Percentiles rank a stretch among this genome's conserved stretches.
phyloP scores from a whole-genome alignment of 805 yeast genomes.

The Wickerhamiella kazuoi region DNA sequence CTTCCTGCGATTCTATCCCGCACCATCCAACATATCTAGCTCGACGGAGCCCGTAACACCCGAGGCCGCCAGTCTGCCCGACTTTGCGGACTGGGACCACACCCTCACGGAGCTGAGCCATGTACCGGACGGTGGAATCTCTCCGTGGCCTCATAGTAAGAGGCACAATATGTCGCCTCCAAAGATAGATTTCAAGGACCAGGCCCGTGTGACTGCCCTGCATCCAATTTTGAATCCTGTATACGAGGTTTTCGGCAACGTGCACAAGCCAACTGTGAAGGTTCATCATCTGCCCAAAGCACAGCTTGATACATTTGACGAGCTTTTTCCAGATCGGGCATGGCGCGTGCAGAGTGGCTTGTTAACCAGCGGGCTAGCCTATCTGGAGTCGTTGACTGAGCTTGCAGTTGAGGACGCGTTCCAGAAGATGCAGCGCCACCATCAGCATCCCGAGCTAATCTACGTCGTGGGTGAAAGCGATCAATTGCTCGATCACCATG shows the following conservation, averaged over 20 bases:
- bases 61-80: no score
- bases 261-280: not conserved
- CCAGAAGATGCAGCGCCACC: not conserved
- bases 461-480: constrained; percentile 4
- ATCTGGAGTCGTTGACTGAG: constrained; percentile 3
- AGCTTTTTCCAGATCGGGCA: not conserved
- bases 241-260: not conserved
- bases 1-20: no score
- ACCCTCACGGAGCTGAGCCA: no score
- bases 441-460: not conserved
- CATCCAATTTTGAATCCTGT: not conserved
- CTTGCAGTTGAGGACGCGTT: constrained; percentile 2
- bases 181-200: no score
- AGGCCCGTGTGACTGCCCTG: not conserved
- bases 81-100: no score
- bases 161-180: no score
- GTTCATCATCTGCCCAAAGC: not conserved
- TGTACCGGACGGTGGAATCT: no score
- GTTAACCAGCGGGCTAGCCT: constrained; percentile 1
- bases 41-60: no score
- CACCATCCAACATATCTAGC: no score
- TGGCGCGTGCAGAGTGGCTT: not conserved
- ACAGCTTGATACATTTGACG: not conserved
- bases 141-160: no score
- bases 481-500: not conserved